These are phyloP conservation scores for Lodderomyces parapsilosis DNA, from an alignment of 1,139 yeast genomes.

Conservation along the genomic window DNA sequence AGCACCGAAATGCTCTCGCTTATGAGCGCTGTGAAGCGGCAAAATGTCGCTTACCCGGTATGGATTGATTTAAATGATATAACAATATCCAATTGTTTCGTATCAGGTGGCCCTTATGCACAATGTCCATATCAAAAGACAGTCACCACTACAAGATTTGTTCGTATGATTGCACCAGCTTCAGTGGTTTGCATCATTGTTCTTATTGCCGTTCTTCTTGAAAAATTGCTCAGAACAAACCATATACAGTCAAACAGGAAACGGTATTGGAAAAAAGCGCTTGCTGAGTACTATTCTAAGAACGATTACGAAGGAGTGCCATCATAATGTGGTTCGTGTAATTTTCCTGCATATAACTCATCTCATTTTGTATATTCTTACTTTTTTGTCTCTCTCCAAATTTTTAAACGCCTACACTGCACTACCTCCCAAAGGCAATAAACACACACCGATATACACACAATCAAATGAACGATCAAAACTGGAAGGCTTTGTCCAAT, in stretches of 20 bases:
- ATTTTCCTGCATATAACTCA: constrained; percentile 3
- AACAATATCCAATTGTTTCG: constrained; percentile 77
- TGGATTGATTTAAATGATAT: constrained; percentile 90
- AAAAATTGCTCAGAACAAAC: constrained; percentile 30
- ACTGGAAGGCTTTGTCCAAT: constrained; percentile 67
- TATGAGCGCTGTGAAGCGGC: constrained; percentile 20
- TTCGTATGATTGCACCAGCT: constrained; percentile 66
- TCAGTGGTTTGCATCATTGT: constrained; percentile 54
- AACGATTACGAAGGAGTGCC: constrained; percentile 49
- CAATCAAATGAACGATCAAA: constrained; percentile 45
- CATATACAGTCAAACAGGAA: constrained; percentile 45
- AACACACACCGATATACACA: neutral
- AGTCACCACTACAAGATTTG: constrained; percentile 55
- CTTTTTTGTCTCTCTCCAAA: neutral
- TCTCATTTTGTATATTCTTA: neutral
- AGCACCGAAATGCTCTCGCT: constrained; percentile 37
- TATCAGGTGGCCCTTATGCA: constrained; percentile 77
- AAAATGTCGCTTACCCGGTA: constrained; percentile 31
- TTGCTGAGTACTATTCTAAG: constrained; percentile 36
- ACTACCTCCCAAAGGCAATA: neutral
- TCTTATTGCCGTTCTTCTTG: constrained; percentile 39
- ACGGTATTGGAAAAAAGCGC: constrained; percentile 38
- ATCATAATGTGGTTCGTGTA: constrained; percentile 18
- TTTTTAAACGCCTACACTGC: neutral
- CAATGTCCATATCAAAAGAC: constrained; percentile 72